These are phyloP conservation scores for Berberis thunbergii DNA, from an alignment of 164 flowering plant genomes.

Conservation along the genomic window DNA sequence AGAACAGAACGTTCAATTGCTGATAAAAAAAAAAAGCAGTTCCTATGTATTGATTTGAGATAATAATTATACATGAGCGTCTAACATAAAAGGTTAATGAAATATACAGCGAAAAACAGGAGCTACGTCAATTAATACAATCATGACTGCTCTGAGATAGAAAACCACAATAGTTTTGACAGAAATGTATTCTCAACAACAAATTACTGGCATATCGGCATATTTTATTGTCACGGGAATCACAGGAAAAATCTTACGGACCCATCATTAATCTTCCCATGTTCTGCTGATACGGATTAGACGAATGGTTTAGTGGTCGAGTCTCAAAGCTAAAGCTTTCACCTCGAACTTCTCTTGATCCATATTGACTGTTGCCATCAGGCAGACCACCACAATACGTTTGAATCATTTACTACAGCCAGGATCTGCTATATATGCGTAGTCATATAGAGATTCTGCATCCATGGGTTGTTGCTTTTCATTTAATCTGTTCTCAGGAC, in stretches of 20 bases:
- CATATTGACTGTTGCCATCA: constrained; percentile 34
- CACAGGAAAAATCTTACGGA: constrained; percentile 27
- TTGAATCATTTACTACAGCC: constrained; percentile 11
- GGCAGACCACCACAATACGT: constrained; percentile 34
- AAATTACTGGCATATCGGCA: not conserved
- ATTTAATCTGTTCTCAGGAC: constrained; percentile 34
- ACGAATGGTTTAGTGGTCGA: constrained; percentile 39
- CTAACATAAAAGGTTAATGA: constrained; percentile 5
- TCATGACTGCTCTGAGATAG: constrained; percentile 1
- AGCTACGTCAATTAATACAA: constrained; percentile 5
- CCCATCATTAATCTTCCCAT: constrained; percentile 54
- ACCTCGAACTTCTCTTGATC: constrained; percentile 36
- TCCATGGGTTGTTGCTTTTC: constrained; percentile 25
- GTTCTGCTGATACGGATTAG: constrained; percentile 45
- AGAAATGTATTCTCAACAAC: not conserved
- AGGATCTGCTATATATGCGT: constrained; percentile 12
- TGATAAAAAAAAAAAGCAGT: not conserved
- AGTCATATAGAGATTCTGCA: constrained; percentile 15
- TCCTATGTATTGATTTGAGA: constrained; percentile 9
- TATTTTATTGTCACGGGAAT: constrained; percentile 6
- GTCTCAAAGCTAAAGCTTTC: constrained; percentile 33
- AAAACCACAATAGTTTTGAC: not conserved
- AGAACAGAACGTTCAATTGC: no score
- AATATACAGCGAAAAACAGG: constrained; percentile 8
- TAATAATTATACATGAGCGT: constrained; percentile 20